A percentile compares a stretch with the other conserved stretches of the same genome.
Evolutionary conservation across 129 eudicot genomes (phyloP).

Genomic region (Pseudognaphalium luteoalbum): DNA sequence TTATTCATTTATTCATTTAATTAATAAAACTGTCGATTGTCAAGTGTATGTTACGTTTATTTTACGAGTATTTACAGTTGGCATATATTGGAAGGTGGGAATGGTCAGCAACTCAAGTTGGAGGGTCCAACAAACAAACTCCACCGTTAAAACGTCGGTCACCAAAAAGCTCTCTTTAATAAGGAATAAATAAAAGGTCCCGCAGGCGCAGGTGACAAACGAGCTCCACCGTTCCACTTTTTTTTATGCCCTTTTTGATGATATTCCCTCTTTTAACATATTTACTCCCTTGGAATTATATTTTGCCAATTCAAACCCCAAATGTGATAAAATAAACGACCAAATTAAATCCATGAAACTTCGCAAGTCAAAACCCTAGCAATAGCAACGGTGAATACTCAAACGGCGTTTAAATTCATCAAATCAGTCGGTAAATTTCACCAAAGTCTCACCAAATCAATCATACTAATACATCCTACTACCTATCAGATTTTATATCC

Average conservation of each 20-base stretch:
- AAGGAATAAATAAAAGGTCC: background rate
- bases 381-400: background rate
- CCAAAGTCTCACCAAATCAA: background rate
- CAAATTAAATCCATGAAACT: too few species aligned
- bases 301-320: background rate
- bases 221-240: background rate
- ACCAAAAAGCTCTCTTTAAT: background rate
- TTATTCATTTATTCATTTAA: too few species aligned
- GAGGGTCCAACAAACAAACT: background rate
- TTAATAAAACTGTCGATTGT: too few species aligned
- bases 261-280: background rate
- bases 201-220: background rate
- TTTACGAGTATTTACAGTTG: background rate
- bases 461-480: slow-evolving; percentile 1
- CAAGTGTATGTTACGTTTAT: background rate
- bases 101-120: background rate
- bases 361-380: slow-evolving; percentile 11
- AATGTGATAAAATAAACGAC: background rate
- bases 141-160: background rate
- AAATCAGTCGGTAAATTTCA: background rate
- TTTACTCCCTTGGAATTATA: slow-evolving; percentile 14
- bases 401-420: background rate
- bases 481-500: background rate
- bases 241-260: background rate
- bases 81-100: background rate